Conservation (phyloP, 2,329 filamentous ascomycete genomes). For the Fonsecaea erecta region DNA sequence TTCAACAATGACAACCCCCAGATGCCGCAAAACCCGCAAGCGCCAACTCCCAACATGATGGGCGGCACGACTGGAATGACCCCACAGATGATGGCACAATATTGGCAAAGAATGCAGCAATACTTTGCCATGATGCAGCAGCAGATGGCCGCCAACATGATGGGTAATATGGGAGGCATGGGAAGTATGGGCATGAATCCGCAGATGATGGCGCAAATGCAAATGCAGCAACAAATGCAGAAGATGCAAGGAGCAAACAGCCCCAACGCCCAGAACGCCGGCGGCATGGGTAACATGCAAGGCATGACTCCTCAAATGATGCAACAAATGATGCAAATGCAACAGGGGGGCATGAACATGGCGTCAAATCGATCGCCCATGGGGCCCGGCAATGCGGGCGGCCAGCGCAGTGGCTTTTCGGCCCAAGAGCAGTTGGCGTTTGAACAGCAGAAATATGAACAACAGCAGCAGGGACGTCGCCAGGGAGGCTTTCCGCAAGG, state of each 20-base stretch:
- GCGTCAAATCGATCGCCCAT: constrained; percentile 38
- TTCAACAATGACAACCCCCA: constrained; percentile 49
- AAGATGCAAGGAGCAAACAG: constrained; percentile 47
- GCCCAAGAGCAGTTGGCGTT: constrained; percentile 75
- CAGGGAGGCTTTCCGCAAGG: constrained; percentile 42
- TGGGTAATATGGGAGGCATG: constrained; percentile 67
- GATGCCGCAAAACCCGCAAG: constrained; percentile 49
- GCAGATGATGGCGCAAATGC: constrained; percentile 60
- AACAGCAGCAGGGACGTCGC: constrained; percentile 63
- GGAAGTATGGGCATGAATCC: constrained; percentile 48
- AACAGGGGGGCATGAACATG: constrained; percentile 40
- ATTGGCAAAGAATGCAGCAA: constrained; percentile 98
- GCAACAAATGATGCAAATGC: constrained; percentile 62
- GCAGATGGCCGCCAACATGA: constrained; percentile 71
- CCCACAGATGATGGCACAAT: constrained; percentile 96
- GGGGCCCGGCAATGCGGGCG: constrained; percentile 45
- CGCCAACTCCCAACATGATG: constrained; percentile 37
- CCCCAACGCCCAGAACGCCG: constrained; percentile 37
- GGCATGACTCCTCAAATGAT: constrained; percentile 47
- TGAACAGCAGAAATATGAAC: constrained; percentile 78
- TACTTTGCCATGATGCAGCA: constrained; percentile 96
- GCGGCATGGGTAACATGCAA: constrained; percentile 32
- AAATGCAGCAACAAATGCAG: constrained; percentile 61
- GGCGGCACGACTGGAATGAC: constrained; percentile 70
- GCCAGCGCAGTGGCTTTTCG: constrained; percentile 62